Base-by-base conservation (phyloP, 371 early-diverging fungal species). In the Apophysomyces sp. region DNA sequence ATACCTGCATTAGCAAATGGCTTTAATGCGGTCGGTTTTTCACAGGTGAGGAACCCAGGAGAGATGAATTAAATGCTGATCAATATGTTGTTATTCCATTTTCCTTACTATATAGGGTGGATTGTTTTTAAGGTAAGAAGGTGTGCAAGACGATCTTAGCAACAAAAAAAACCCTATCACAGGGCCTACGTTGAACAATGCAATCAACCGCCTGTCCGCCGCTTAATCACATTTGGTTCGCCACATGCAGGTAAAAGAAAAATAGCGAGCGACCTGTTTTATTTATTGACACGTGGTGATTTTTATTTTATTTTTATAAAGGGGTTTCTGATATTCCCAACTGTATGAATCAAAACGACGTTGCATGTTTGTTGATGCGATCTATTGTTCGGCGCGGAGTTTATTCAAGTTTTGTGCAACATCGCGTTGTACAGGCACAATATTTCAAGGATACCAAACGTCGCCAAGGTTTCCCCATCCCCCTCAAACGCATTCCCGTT, bases 21-120 rank as follows among this genome's bases (percentile, higher is more conserved):
- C 0, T 95, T 93, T 73, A 91, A 97, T 72, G 92, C 93, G 26
- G 78, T 98, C 55, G 98, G 98, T n/a, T 95, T 98, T 74, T 95
- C 96, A 4, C 98, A 97, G 71, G 88, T 81, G 66, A 65, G 58
- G 40, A 55, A 57, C n/a, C n/a, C n/a, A 52, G 55, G 32, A 21
- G 51, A 36, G 53, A 28, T 39, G 44, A 62, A 37, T 28, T 44
- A 62, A 27, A 63, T 37, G 49, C n/a, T 27, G 16, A 15, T 7
- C n/a, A n/a, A n/a, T n/a, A n/a, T n/a, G n/a, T n/a, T n/a, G n/a
- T n/a, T n/a, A n/a, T 37, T 21, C 36, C 24, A 21, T 15, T 51
- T 18, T n/a, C 15, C 15, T 57, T 52, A 11, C 49, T 40, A n/a
- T 28, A 24, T 58, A 82, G 83, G 83, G 87, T 16, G 86, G 87